phyloP scores from a whole-genome alignment of 2,329 filamentous ascomycete species.

The Colletotrichum tanaceti region DNA sequence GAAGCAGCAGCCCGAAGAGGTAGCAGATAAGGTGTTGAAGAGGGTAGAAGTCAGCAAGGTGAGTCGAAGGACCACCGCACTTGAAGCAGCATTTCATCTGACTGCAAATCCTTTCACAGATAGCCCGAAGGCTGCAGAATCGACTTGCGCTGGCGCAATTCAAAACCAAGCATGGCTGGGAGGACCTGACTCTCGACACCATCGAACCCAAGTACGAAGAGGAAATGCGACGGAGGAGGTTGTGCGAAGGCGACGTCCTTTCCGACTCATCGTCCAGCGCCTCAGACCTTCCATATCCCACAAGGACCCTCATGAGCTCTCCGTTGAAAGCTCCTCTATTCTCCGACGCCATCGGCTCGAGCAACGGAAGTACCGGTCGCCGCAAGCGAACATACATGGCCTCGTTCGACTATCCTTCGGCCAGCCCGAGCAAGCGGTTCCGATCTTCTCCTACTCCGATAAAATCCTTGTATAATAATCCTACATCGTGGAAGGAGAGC shows the following conservation, averaged over 20 bases:
- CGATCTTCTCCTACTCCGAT: conserved; percentile 72
- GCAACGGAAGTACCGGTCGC: conserved; percentile 73
- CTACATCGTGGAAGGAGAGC: conserved; percentile 79
- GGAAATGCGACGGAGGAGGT: conserved; percentile 79
- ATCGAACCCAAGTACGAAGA: conserved; percentile 88
- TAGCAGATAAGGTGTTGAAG: conserved; percentile 76
- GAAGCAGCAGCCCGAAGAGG: conserved; percentile 72
- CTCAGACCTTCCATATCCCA: conserved; percentile 79
- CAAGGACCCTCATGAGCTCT: conserved; percentile 80
- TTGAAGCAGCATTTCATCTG: neutral
- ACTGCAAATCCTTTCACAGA: conserved; percentile 64
- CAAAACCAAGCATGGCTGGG: conserved; percentile 96
- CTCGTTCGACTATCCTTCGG: conserved; percentile 66
- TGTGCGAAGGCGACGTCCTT: conserved; percentile 77
- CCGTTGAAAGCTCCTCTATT: conserved; percentile 86
- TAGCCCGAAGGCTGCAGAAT: conserved; percentile 92
- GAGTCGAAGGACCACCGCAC: conserved; percentile 48
- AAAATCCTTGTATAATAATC: conserved; percentile 65
- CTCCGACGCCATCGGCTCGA: conserved; percentile 82
- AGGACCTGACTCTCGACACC: conserved; percentile 85
- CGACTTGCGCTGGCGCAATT: conserved; percentile 95
- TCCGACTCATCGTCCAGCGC: conserved; percentile 89
- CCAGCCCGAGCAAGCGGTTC: conserved; percentile 75
- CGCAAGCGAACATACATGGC: conserved; percentile 73
- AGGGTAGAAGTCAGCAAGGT: conserved; percentile 82